These are phyloP conservation scores for Starmera quercuum DNA, from an alignment of 805 yeast species.

Conservation along the genomic window DNA sequence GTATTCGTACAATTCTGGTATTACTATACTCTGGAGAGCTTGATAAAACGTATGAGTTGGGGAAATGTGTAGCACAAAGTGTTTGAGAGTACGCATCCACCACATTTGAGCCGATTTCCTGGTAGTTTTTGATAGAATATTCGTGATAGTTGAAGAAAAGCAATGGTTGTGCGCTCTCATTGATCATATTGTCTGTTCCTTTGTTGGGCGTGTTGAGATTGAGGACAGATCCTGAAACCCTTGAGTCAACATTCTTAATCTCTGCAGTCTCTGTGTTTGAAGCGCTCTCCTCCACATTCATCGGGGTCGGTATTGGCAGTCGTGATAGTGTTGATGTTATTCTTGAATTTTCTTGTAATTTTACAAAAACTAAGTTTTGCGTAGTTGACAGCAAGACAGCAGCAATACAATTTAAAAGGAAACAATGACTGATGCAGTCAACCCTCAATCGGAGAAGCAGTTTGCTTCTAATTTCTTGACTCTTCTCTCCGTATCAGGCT, in stretches of 20 bases:
- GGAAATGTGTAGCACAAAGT: slow-evolving; percentile 58
- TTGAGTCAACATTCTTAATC: too few relatives aligned
- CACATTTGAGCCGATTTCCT: slow-evolving; percentile 9
- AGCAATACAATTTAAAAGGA: background rate
- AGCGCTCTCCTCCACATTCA: too few relatives aligned
- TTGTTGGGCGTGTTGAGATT: slow-evolving; percentile 12
- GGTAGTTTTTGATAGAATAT: slow-evolving; percentile 31
- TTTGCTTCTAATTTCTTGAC: slow-evolving; percentile 2
- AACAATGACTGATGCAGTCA: background rate
- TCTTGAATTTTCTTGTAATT: slow-evolving; percentile 11
- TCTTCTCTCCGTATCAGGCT: background rate
- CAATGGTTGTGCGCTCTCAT: slow-evolving; percentile 17
- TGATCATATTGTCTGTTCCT: slow-evolving; percentile 5
- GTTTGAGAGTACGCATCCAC: slow-evolving; percentile 25
- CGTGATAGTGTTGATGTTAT: background rate
- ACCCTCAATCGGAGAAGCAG: slow-evolving; percentile 1
- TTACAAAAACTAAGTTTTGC: too few relatives aligned
- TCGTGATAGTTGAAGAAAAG: slow-evolving; percentile 67
- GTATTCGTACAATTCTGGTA: slow-evolving; percentile 60
- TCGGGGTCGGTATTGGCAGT: too few relatives aligned
- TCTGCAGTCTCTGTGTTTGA: too few relatives aligned
- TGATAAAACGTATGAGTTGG: slow-evolving; percentile 39
- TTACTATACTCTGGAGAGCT: slow-evolving; percentile 21
- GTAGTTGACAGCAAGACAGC: too few relatives aligned
- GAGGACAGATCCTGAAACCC: too few relatives aligned